phyloP scores from a whole-genome alignment of 495 filamentous ascomycete species.

The Articulospora tetracladia region DNA sequence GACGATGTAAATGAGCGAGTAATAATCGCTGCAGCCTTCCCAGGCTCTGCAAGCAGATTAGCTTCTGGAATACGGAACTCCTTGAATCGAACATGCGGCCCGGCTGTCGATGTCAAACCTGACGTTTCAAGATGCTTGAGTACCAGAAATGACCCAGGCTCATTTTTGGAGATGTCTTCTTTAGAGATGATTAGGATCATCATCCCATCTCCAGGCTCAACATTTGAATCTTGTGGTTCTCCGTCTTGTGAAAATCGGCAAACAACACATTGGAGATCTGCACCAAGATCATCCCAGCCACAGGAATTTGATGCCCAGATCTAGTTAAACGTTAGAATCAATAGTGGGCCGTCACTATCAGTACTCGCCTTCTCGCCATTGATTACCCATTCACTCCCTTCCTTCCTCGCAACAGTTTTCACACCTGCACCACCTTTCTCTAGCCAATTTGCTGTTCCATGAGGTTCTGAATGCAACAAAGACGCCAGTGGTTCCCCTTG shows the following conservation, averaged over 20 bases:
- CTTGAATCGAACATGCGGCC: conserved; percentile 43
- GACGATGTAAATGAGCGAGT: conserved; percentile 37
- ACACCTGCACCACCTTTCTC: conserved; percentile 45
- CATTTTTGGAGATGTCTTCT: conserved; percentile 39
- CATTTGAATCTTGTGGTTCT: conserved; percentile 14
- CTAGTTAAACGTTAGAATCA: conserved; percentile 20
- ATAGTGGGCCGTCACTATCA: neutral
- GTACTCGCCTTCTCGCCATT: conserved; percentile 48
- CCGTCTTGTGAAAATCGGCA: conserved; percentile 37
- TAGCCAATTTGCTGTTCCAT: conserved; percentile 47
- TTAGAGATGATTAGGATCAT: conserved; percentile 47
- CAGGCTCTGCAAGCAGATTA: conserved; percentile 42
- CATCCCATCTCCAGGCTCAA: conserved; percentile 34
- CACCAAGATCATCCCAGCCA: conserved; percentile 48
- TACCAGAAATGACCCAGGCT: conserved; percentile 34
- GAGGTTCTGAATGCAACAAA: conserved; percentile 47
- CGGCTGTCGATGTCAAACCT: conserved; percentile 43
- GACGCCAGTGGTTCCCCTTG: conserved; percentile 44
- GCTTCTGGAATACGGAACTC: conserved; percentile 41
- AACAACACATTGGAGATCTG: conserved; percentile 50
- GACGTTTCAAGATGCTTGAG: conserved; percentile 35
- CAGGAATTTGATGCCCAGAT: conserved; percentile 51
- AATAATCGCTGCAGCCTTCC: conserved; percentile 35
- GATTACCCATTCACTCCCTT: conserved; percentile 50
- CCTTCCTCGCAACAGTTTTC: conserved; percentile 41